Conservation (phyloP, 352 stramenopile species). For the Phytophthora melonis region DNA sequence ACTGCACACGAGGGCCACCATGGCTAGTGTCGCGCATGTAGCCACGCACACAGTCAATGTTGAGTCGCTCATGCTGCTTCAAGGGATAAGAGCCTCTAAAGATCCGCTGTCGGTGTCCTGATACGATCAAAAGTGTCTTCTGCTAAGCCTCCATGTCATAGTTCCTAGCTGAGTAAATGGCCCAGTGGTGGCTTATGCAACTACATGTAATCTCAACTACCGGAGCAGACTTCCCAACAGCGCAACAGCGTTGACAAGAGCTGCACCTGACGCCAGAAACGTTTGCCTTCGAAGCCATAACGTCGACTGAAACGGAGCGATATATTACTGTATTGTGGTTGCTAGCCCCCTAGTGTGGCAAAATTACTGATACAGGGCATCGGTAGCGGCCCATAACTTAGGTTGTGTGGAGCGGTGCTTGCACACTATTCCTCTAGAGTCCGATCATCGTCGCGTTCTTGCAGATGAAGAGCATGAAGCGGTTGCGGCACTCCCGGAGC, state of each 20-base stretch:
- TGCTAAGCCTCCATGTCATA: too few relatives aligned
- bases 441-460: conserved; percentile 77
- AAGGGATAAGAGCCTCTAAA: too few relatives aligned
- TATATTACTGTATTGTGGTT: conserved; percentile 27
- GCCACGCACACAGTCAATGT: too few relatives aligned
- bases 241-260: conserved; percentile 14
- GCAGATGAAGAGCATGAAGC: conserved; percentile 83
- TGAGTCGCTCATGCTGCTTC: too few relatives aligned
- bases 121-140: too few relatives aligned
- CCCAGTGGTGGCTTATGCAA: not conserved
- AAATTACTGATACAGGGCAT: conserved; percentile 33
- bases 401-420: not conserved
- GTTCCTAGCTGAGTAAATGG: too few relatives aligned
- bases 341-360: conserved; percentile 19
- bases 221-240: not conserved
- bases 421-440: conserved; percentile 32
- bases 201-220: not conserved
- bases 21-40: too few relatives aligned
- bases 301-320: conserved; percentile 22
- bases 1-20: too few relatives aligned
- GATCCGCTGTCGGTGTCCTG: too few relatives aligned
- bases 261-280: conserved; percentile 29
- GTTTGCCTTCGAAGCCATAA: conserved; percentile 1
- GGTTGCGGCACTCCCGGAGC: conserved; percentile 68
- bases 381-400: conserved; percentile 38